These are phyloP conservation scores for Hawksworthiomyces lignivorus DNA, from an alignment of 2,329 filamentous ascomycete genomes.

Conservation along the genomic window DNA sequence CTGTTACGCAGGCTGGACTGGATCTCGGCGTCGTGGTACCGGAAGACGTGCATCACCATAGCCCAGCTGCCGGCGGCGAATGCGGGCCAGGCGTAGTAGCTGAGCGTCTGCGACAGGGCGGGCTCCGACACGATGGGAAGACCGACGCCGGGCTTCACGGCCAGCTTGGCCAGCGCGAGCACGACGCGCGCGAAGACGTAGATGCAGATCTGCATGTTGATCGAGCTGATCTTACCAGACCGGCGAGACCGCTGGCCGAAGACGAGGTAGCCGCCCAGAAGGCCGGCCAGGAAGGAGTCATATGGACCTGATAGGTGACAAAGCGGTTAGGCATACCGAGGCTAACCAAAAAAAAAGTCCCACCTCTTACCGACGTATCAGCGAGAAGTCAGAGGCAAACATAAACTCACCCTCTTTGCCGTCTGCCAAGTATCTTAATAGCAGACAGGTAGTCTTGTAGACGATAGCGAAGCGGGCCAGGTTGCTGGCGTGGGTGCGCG, in stretches of 20 bases:
- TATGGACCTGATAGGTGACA: slow-evolving; percentile 51
- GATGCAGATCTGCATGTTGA: slow-evolving; percentile 95
- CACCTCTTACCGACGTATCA: neutral
- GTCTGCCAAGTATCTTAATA: slow-evolving; percentile 56
- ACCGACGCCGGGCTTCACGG: slow-evolving; percentile 57
- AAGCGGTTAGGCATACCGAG: too few relatives aligned
- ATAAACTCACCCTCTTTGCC: slow-evolving; percentile 47
- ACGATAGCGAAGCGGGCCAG: slow-evolving; percentile 84
- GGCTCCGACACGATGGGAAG: slow-evolving; percentile 44
- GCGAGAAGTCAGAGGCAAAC: neutral
- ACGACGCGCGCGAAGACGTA: slow-evolving; percentile 93
- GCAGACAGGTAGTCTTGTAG: slow-evolving; percentile 78
- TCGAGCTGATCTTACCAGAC: slow-evolving; percentile 61
- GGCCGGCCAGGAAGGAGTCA: slow-evolving; percentile 79
- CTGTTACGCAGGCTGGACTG: slow-evolving; percentile 87
- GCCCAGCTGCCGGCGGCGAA: slow-evolving; percentile 92
- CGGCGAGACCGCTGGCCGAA: slow-evolving; percentile 65
- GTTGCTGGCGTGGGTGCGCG: slow-evolving; percentile 82
- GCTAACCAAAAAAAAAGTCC: too few relatives aligned
- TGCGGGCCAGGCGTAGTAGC: slow-evolving; percentile 76
- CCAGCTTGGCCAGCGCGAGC: slow-evolving; percentile 74
- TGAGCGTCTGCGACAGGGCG: slow-evolving; percentile 42
- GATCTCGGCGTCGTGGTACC: slow-evolving; percentile 82
- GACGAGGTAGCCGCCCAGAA: slow-evolving; percentile 85
- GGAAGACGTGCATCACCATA: slow-evolving; percentile 90